A percentile compares a stretch with the other conserved stretches of the same genome.
phyloP scores from a whole-genome alignment of 495 filamentous ascomycete genomes.

The Aspergillus incahuasiensis region DNA sequence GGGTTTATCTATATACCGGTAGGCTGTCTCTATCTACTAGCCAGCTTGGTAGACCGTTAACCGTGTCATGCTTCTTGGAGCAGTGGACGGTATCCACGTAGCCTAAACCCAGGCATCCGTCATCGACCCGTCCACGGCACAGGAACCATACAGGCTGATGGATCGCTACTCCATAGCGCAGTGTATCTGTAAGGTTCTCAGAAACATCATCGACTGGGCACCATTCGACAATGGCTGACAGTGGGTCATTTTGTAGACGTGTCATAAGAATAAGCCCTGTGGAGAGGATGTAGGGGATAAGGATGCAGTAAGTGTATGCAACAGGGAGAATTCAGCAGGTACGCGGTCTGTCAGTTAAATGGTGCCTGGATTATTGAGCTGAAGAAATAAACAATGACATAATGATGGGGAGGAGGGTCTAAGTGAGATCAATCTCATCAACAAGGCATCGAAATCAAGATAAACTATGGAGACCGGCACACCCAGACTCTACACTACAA shows the following conservation, averaged over 20 bases:
- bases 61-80: neutral
- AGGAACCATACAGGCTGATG: neutral
- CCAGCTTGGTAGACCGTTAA: neutral
- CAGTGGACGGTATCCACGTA: constrained; percentile 6
- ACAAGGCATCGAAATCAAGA: neutral
- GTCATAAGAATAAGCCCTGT: constrained; percentile 4
- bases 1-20: neutral
- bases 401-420: neutral
- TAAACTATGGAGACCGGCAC: neutral
- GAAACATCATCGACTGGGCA: neutral
- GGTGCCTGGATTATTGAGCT: neutral
- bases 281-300: neutral
- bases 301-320: neutral
- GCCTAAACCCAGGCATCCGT: neutral
- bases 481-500: neutral
- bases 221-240: neutral
- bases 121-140: neutral
- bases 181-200: neutral
- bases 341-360: neutral
- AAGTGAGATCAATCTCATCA: neutral
- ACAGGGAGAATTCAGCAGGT: neutral
- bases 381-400: neutral
- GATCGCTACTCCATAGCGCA: neutral
- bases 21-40: neutral
- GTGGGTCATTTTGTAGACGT: constrained; percentile 4